Evolutionary conservation across 345 rosid species (phyloP).

Genomic region (Geranium brycei): DNA sequence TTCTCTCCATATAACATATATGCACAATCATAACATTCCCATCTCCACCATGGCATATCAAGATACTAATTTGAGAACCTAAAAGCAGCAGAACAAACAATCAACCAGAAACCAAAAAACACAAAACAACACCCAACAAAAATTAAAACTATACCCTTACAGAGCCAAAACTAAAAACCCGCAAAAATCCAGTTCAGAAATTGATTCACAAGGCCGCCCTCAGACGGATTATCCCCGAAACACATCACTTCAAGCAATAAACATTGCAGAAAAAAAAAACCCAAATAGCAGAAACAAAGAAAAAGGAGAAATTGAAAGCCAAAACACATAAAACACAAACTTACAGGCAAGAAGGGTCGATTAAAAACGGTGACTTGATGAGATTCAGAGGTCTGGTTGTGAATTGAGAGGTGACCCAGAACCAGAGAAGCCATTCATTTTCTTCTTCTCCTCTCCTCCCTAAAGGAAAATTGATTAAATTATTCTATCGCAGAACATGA

Average conservation of each 20-base stretch:
- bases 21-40: not conserved
- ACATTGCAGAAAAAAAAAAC: constrained; percentile 6
- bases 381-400: constrained; percentile 2
- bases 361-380: constrained; percentile 6
- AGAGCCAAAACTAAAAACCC: not conserved
- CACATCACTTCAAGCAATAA: not conserved
- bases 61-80: constrained; percentile 1
- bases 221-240: not conserved
- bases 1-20: too few species aligned
- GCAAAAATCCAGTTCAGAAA: constrained; percentile 8
- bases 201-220: not conserved
- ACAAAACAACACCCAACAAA: not conserved
- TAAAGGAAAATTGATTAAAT: not conserved
- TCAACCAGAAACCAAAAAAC: not conserved
- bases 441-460: not conserved
- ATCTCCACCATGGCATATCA: too few species aligned
- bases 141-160: not conserved
- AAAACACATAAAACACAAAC: not conserved
- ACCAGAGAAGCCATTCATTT: constrained; percentile 1
- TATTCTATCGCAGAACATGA: not conserved
- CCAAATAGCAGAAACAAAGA: not conserved
- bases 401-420: constrained; percentile 7
- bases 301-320: not conserved
- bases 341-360: constrained; percentile 2
- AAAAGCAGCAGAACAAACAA: not conserved